Percentiles rank a stretch among this genome's conserved stretches.
These are phyloP conservation scores for Clarireedia hainanense DNA, from an alignment of 2,329 filamentous ascomycete genomes.

Conservation along the genomic window DNA sequence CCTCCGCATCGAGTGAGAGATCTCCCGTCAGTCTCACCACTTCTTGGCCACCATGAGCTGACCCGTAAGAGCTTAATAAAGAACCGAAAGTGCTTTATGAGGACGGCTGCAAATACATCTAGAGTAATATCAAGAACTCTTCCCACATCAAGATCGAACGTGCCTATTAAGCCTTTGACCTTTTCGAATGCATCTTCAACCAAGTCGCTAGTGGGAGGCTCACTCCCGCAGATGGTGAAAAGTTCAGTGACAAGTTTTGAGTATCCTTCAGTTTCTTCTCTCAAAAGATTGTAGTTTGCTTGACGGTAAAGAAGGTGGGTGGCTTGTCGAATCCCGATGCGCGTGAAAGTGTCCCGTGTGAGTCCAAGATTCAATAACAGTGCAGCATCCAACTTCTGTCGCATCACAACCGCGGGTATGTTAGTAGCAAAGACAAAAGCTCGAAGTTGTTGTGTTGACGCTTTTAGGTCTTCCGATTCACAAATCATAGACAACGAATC, in stretches of 20 bases:
- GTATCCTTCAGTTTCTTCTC: slow-evolving; percentile 94
- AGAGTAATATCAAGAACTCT: slow-evolving; percentile 89
- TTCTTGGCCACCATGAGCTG: slow-evolving; percentile 94
- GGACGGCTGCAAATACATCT: slow-evolving; percentile 86
- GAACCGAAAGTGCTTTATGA: slow-evolving; percentile 89
- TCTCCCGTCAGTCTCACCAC: slow-evolving; percentile 40
- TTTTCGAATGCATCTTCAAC: slow-evolving; percentile 83
- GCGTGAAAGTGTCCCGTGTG: slow-evolving; percentile 76
- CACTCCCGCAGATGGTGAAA: slow-evolving; percentile 77
- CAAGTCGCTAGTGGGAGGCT: slow-evolving; percentile 65
- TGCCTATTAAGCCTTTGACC: slow-evolving; percentile 90
- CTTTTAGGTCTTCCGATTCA: slow-evolving; percentile 47
- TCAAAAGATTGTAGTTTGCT: slow-evolving; percentile 90
- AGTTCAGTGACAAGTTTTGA: slow-evolving; percentile 94
- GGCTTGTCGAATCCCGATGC: slow-evolving; percentile 77
- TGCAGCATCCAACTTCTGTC: slow-evolving; percentile 72
- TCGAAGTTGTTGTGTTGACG: slow-evolving; percentile 43
- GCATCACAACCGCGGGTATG: slow-evolving; percentile 65
- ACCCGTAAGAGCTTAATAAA: slow-evolving; percentile 87
- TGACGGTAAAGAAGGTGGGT: slow-evolving; percentile 93
- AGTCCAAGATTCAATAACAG: slow-evolving; percentile 70
- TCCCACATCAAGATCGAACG: slow-evolving; percentile 94
- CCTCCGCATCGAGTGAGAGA: slow-evolving; percentile 43
- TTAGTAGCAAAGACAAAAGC: slow-evolving; percentile 65
- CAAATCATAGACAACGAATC: slow-evolving; percentile 75